A percentile compares a stretch with the other conserved stretches of the same genome.
Conservation (phyloP, 306 rosid species). For the Vigna radiata region DNA sequence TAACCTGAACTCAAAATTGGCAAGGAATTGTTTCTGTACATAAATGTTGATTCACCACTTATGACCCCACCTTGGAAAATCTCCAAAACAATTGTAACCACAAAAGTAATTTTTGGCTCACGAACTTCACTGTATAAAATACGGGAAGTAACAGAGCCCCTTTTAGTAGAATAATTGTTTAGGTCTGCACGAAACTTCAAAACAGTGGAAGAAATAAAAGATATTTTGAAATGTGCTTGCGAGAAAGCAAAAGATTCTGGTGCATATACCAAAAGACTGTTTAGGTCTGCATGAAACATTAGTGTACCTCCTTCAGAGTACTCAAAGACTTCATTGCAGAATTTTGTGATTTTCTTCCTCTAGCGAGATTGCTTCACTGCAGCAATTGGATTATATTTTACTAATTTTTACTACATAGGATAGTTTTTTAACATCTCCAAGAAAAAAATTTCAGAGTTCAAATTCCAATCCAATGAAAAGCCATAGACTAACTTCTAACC, state of each 20-base stretch:
- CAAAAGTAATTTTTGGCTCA: not conserved
- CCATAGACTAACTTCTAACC: not conserved
- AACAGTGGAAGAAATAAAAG: not conserved
- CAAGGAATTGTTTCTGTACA: constrained; percentile 10
- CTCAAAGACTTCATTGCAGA: not conserved
- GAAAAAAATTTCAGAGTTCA: not conserved
- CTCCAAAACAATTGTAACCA: constrained; percentile 5
- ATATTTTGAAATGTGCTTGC: not conserved
- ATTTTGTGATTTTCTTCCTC: not conserved
- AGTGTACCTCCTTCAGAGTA: not conserved
- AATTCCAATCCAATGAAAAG: not conserved
- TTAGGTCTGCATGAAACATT: no score
- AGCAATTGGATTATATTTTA: not conserved
- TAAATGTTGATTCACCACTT: constrained; percentile 23
- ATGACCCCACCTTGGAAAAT: constrained; percentile 14
- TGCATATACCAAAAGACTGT: not conserved
- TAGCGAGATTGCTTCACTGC: not conserved
- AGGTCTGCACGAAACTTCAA: not conserved
- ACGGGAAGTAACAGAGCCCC: not conserved
- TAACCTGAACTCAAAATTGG: constrained; percentile 3
- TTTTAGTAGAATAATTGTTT: not conserved
- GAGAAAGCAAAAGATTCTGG: not conserved
- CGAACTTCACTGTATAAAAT: constrained; percentile 13
- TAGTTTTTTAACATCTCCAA: not conserved
- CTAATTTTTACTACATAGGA: not conserved